Conservation (phyloP, 2,329 filamentous ascomycete species). For the Ramularia endophylla region DNA sequence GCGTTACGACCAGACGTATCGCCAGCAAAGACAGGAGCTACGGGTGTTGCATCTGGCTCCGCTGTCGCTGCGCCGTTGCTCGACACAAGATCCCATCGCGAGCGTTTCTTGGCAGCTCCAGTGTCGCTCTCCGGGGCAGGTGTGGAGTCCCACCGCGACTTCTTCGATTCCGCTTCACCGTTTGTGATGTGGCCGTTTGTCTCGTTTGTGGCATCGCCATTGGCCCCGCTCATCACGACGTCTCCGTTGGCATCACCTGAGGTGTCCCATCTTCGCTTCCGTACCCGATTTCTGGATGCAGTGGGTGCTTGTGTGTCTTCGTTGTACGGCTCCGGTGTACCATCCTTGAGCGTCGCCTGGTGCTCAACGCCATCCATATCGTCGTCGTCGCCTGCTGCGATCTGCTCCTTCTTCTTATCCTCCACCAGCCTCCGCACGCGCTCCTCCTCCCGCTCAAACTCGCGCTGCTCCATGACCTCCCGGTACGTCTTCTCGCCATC, state of each 20-base stretch:
- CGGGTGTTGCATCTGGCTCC: slow-evolving; percentile 41
- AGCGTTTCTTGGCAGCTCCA: slow-evolving; percentile 66
- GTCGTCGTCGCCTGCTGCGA: slow-evolving; percentile 65
- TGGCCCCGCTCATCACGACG: slow-evolving; percentile 17
- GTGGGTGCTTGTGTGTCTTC: not conserved
- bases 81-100: slow-evolving; percentile 88
- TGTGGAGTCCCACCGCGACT: slow-evolving; percentile 47
- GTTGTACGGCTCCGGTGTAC: slow-evolving; percentile 15
- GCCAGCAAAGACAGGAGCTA: slow-evolving; percentile 60
- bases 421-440: slow-evolving; percentile 74
- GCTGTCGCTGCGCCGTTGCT: slow-evolving; percentile 62
- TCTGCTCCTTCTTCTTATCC: slow-evolving; percentile 62
- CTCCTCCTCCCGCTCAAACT: slow-evolving; percentile 90
- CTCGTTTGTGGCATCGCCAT: slow-evolving; percentile 31
- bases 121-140: slow-evolving; percentile 46
- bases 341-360: slow-evolving; percentile 66
- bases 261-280: slow-evolving; percentile 93
- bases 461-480: slow-evolving; percentile 83
- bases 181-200: slow-evolving; percentile 10
- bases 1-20: slow-evolving; percentile 76
- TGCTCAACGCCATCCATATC: slow-evolving; percentile 57
- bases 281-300: slow-evolving; percentile 51
- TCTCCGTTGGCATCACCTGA: slow-evolving; percentile 31
- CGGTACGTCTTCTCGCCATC: slow-evolving; percentile 71
- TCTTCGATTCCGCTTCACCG: slow-evolving; percentile 14